These are phyloP conservation scores for Tuber aestivum DNA, from an alignment of 495 filamentous ascomycete genomes.

Conservation along the genomic window DNA sequence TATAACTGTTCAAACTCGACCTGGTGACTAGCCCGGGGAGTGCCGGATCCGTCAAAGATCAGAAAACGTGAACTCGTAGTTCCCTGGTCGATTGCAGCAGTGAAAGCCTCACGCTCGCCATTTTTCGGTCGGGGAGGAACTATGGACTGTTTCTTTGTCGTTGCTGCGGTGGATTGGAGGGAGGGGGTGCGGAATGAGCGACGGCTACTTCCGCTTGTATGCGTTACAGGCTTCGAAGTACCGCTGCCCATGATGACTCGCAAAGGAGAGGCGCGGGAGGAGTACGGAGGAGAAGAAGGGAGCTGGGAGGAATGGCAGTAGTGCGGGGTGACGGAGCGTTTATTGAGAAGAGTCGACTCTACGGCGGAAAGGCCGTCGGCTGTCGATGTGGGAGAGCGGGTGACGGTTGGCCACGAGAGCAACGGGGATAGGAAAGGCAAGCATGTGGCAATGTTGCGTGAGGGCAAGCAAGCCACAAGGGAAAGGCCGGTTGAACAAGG, in stretches of 20 bases:
- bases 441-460: background rate
- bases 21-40: slow-evolving; percentile 79
- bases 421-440: background rate
- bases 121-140: slow-evolving; percentile 21
- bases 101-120: slow-evolving; percentile 46
- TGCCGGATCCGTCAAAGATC: slow-evolving; percentile 77
- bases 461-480: background rate
- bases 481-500: background rate
- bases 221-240: slow-evolving; percentile 31
- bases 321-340: background rate
- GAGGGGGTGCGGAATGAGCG: slow-evolving; percentile 25
- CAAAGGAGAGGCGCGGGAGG: background rate
- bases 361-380: background rate
- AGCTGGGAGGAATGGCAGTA: background rate
- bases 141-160: slow-evolving; percentile 1
- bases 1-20: slow-evolving; percentile 87
- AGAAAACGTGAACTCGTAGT: slow-evolving; percentile 91
- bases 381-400: background rate
- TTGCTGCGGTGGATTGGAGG: slow-evolving; percentile 20
- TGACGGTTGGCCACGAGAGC: background rate
- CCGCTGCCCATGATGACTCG: slow-evolving; percentile 34
- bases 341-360: background rate
- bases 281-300: background rate
- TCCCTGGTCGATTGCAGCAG: slow-evolving; percentile 80
- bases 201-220: slow-evolving; percentile 25